phyloP scores from a whole-genome alignment of 192 early-diverging fungal species.

The Podila epigama region DNA sequence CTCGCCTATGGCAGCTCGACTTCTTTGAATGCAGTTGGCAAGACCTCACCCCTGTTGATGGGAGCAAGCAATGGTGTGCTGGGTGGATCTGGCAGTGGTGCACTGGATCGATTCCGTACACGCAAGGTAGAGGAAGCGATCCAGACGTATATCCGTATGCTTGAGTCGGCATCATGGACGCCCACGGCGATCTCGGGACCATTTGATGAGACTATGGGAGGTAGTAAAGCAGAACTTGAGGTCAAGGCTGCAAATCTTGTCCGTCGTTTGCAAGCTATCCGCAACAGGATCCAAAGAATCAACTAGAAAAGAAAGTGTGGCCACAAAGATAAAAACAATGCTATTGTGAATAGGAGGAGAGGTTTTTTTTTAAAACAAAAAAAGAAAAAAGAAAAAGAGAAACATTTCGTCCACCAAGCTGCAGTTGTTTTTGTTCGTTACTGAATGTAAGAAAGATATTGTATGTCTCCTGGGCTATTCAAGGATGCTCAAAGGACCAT shows the following conservation, averaged over 20 bases:
- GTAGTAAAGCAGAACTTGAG: conserved; percentile 8
- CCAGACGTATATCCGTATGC: conserved; percentile 30
- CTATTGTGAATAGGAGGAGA: too few species aligned
- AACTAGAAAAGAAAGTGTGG: not conserved
- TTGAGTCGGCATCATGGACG: conserved; percentile 44
- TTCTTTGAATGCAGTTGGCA: not conserved
- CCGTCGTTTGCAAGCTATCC: conserved; percentile 31
- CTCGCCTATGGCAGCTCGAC: conserved; percentile 1
- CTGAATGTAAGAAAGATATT: too few species aligned
- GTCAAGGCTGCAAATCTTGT: conserved; percentile 25
- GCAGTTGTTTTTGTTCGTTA: too few species aligned
- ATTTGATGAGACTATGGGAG: conserved; percentile 42
- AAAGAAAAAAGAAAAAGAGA: not conserved
- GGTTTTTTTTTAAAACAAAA: not conserved
- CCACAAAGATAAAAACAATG: not conserved
- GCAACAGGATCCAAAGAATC: conserved; percentile 7
- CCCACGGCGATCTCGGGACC: conserved; percentile 21
- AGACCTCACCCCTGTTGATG: too few species aligned
- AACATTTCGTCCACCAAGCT: not conserved
- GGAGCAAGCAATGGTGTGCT: too few species aligned
- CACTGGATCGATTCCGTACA: conserved; percentile 33
- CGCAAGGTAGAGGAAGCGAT: conserved; percentile 29
- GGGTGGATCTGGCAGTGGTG: conserved; percentile 15
- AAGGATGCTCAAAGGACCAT: too few species aligned
- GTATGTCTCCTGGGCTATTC: too few species aligned